phyloP scores from a whole-genome alignment of 2,329 filamentous ascomycete genomes.

The Neocucurbitaria cava region DNA sequence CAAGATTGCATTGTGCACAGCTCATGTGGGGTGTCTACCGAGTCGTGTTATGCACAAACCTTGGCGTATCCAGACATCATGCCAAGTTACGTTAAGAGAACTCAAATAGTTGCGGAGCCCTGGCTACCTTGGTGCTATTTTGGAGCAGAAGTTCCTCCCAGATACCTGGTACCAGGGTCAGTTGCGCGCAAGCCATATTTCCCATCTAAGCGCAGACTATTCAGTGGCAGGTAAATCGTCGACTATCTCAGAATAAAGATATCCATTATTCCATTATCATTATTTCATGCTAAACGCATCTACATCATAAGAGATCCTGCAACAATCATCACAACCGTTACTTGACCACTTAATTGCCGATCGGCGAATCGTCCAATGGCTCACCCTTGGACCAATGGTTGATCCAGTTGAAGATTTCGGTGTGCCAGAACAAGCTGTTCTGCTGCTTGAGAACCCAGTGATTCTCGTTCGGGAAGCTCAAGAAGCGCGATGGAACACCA shows the following conservation, averaged over 20 bases:
- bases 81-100: not conserved
- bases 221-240: not conserved
- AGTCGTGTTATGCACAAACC: too few species aligned
- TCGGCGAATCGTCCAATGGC: slow-evolving; percentile 35
- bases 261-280: slow-evolving; percentile 20
- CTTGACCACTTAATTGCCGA: slow-evolving; percentile 33
- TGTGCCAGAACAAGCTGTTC: slow-evolving; percentile 92
- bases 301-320: not conserved
- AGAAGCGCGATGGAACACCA: slow-evolving; percentile 76
- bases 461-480: slow-evolving; percentile 82
- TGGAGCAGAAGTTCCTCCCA: slow-evolving; percentile 4
- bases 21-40: too few species aligned
- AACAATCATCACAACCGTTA: not conserved
- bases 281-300: slow-evolving; percentile 6
- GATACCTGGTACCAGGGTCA: slow-evolving; percentile 10
- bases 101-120: not conserved
- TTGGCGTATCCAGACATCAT: not conserved
- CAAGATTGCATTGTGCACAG: not conserved
- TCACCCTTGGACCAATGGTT: slow-evolving; percentile 45
- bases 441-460: slow-evolving; percentile 88
- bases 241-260: not conserved
- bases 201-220: too few species aligned
- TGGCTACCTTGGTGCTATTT: not conserved
- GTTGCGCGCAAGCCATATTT: not conserved
- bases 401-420: slow-evolving; percentile 53